Conservation (phyloP, 768 basidiomycete genomes). For the Lentinula guzmanii region DNA sequence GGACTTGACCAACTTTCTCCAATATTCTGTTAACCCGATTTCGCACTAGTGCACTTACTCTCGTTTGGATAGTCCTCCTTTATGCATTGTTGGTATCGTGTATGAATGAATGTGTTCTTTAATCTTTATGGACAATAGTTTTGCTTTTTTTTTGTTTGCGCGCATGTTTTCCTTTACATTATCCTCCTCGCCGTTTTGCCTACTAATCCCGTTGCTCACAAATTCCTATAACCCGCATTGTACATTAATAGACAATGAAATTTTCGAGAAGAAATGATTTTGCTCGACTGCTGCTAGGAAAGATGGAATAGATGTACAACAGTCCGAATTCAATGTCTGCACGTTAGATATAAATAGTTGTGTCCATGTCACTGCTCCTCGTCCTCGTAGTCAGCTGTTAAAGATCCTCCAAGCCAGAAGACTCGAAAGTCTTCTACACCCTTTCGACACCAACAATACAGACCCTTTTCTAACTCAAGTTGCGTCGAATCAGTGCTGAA, state of each 20-base stretch:
- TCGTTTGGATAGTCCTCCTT: not conserved
- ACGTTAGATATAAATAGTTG: not conserved
- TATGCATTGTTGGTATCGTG: not conserved
- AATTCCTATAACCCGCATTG: not conserved
- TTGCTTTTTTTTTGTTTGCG: not conserved
- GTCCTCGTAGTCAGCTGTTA: constrained; percentile 21
- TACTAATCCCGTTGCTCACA: not conserved
- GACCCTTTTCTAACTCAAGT: constrained; percentile 52
- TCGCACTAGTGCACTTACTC: not conserved
- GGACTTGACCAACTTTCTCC: not conserved
- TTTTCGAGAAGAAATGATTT: not conserved
- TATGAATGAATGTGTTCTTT: not conserved
- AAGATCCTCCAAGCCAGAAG: constrained; percentile 73
- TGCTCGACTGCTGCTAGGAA: not conserved
- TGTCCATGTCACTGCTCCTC: constrained; percentile 15
- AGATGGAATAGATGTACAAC: too few relatives aligned
- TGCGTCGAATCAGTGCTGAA: constrained; percentile 44
- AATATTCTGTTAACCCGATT: not conserved
- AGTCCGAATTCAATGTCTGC: too few relatives aligned
- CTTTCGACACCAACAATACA: constrained; percentile 77
- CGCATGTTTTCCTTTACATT: not conserved
- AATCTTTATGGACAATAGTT: not conserved
- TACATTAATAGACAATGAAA: not conserved
- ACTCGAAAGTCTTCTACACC: constrained; percentile 73
- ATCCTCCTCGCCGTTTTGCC: not conserved